A percentile compares a stretch with the other conserved stretches of the same genome.
Evolutionary conservation across 306 rosid species (phyloP).

Genomic region (Acmispon strigosus): DNA sequence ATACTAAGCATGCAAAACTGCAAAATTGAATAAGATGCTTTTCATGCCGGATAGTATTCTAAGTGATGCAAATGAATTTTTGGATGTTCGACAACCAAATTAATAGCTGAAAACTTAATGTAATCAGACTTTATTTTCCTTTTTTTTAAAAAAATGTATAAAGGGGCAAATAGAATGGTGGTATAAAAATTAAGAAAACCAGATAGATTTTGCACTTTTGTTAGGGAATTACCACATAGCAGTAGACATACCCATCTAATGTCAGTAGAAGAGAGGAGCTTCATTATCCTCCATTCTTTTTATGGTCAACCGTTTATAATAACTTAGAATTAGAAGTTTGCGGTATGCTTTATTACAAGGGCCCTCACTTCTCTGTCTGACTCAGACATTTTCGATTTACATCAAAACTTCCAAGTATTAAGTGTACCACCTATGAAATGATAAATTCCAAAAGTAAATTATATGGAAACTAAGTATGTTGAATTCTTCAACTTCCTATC

Average conservation of each 20-base stretch:
- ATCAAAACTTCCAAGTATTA: neutral
- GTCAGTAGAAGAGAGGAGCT: neutral
- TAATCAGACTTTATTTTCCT: neutral
- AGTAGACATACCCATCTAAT: neutral
- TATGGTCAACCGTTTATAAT: neutral
- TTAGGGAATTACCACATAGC: neutral
- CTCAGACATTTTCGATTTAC: neutral
- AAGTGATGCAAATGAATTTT: slow-evolving; percentile 12
- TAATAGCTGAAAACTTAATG: neutral
- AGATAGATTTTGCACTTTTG: neutral
- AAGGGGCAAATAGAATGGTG: neutral
- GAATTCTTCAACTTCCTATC: neutral
- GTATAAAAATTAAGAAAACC: neutral
- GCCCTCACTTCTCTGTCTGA: neutral
- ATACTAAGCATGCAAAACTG: neutral
- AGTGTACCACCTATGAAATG: neutral
- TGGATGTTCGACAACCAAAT: neutral
- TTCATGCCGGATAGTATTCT: neutral
- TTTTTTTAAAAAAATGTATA: neutral
- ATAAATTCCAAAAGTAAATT: neutral
- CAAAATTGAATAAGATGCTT: neutral
- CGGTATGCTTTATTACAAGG: slow-evolving; percentile 6
- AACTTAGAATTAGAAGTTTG: neutral
- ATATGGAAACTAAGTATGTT: neutral
- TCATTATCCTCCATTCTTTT: slow-evolving; percentile 4